Evolutionary conservation across 2,329 filamentous ascomycete genomes (phyloP), one percentile per base, ranked within the genome.

Genomic region (Ophiognomonia clavigignenti-juglandacearum): DNA sequence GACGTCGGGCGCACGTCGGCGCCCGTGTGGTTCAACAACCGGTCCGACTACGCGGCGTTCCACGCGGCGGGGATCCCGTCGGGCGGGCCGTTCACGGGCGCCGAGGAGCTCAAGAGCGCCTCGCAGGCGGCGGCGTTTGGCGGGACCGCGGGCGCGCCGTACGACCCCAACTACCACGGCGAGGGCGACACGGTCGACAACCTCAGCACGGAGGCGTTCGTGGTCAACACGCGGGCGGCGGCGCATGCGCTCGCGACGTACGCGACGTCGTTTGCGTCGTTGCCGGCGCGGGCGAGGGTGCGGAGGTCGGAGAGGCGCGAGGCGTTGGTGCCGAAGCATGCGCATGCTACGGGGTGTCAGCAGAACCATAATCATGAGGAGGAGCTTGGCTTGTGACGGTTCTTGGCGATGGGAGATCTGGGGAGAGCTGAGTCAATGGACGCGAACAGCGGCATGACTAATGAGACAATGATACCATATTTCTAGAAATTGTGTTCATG

Each of bases 41-140:
- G 42, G 18, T 45, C 42, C 18, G 84, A 87, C 60, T 86, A 87
- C 57, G 80, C 76, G 32, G 79, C 75, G 3, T 86, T 87, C 67
- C 78, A 85, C 52, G 73, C 77, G 57, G 77, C 75, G 54, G 80
- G 80, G 9, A 83, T 86, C 49, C 80, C 85, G 2, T 75, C 78
- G 0, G 84, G 84, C 22, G 85, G 85, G 11, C 71, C 88, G 48
- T 84, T 83, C 57, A 86, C 83, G 8, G 64, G 69, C 45, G 61
- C 61, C 11, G 79, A 80, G 63, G 77, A 72, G 58, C 57, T 64
- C 53, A 78, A 75, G 63, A 71, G 66, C 1, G 67, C 69, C 24
- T 73, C 75, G 34, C 77, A 86, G 59, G 76, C 69, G 0, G 68
- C 65, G 29, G 63, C 78, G 57, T 86, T 85, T 53, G 83, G 83